Base-by-base conservation (phyloP, 352 stramenopile genomes). In the Pythium plurisporium region DNA sequence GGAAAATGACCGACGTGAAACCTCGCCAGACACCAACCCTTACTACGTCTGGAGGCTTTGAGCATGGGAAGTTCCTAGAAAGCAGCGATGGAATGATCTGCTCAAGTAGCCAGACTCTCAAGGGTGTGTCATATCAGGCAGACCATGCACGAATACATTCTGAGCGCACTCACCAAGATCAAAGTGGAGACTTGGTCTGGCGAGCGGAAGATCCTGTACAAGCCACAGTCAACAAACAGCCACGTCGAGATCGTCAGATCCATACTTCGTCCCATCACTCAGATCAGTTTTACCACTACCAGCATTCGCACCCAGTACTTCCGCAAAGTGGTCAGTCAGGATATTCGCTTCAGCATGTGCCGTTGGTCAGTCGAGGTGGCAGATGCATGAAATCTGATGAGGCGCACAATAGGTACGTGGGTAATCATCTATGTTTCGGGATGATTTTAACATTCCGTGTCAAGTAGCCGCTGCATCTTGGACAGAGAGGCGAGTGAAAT, bases 401-500 rank as follows among this genome's bases (percentile, higher is more conserved):
- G n/a, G n/a, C n/a, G n/a, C n/a, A n/a, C n/a, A n/a, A n/a, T n/a
- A n/a, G n/a, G 30, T 36, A 36, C 12, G 9, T n/a, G 8, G n/a
- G 19, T 47, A 47, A 23, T 47, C 25, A 42, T 30, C 27, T 19
- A 5, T n/a, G n/a, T n/a, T n/a, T n/a, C n/a, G n/a, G n/a, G n/a
- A n/a, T n/a, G n/a, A n/a, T n/a, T n/a, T n/a, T n/a, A n/a, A n/a
- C n/a, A n/a, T n/a, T n/a, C n/a, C n/a, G n/a, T n/a, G n/a, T n/a
- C n/a, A n/a, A n/a, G n/a, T n/a, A n/a, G n/a, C n/a, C n/a, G n/a
- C n/a, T n/a, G n/a, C n/a, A n/a, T n/a, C n/a, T 55, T 92, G 5
- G 85, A 79, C 48, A 52, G 51, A 38, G 65, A 89, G 45, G 59
- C 76, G 5, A 74, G 89, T 65, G 57, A 47, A 14, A 87, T 87